Evolutionary conservation across 192 early-diverging fungal genomes (phyloP), one percentile per base, ranked within the genome.

Genomic region (Entomortierella beljakovae): DNA sequence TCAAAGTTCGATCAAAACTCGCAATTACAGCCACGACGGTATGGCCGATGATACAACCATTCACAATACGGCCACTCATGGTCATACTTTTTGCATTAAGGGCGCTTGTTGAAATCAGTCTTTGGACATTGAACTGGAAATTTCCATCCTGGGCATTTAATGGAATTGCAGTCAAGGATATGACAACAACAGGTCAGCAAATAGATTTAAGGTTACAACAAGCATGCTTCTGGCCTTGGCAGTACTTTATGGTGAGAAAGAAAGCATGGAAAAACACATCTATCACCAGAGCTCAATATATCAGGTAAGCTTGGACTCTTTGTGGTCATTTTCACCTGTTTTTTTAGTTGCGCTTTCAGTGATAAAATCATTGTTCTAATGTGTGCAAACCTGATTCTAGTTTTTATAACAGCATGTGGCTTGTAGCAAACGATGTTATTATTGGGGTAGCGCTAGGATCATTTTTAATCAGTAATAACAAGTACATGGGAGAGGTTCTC

Each of bases 331-430:
- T n/a, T 8, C 26, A 38, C 23, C 55, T 0, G 26, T 15, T 38
- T 33, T 13, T 43, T 46, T 72, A 55, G 42, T 49, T 23, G 15
- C 3, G n/a, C 34, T 22, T 69, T 60, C 26, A 43, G 42, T 8
- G 8, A 18, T 11, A 18, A 43, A 8, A 18, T 43, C 42, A 43
- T 8, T 8, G 18, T 11, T 43, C 18, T 57, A 26, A n/a, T 11
- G 20, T 23, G 40, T 32, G 15, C 43, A 11, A 43, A 43, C 42
- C 42, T 43, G 15, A 46, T 20, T 20, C 43, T 57, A 94, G 93
- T 57, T 97, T 99, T 70, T 96, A 95, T 83, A 99, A 98, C 80
- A 94, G 92, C 53, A 90, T 95, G 72, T 99, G 97, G 96, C 90
- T 97, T 25, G 91, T 96, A n/a, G 92, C 90, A 8, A 94, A 97